Base-by-base conservation (phyloP, 1,284 basidiomycete species). In the Sporisorium exsertum region DNA sequence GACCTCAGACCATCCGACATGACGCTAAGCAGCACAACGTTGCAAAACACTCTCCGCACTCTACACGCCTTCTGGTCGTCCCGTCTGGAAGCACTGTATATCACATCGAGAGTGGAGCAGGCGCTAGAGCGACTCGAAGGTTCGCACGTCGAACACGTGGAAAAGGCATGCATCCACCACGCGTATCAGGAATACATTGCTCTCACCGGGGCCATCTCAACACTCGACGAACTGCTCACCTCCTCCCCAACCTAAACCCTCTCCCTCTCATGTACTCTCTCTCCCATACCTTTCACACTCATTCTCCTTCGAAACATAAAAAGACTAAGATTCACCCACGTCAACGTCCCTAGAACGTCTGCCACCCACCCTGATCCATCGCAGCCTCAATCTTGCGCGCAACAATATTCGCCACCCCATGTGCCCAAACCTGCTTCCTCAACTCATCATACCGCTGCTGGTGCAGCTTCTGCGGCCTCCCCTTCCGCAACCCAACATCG, bases 321-420 rank as follows among this genome's bases (percentile, higher is more conserved):
- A 9, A 49, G 29, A 49, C n/a, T 18, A 27, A 27, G 10, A 5
- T 32, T 32, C 10, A 32, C n/a, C n/a, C 5, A 32, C 5, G 29
- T 5, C 15, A 40, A 3, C 37, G 4, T 40, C 15, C 33, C 26
- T 49, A 96, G 56, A 97, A 87, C 54, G 93, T 93, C 81, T 93
- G 92, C 95, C 95, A 97, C 13, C 94, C 94, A 26, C 95, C 94
- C 49, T 89, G 91, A 84, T 97, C 95, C n/a, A 94, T 78, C 8
- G 72, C 67, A 0, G 77, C 62, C 46, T 99, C 97, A 63, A 97
- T 86, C 85, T 93, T 93, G 54, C 96, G 89, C 3, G 95, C 94
- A 16, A 97, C 92, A 40, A 94, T 88, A 12, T 94, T 96, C 9
- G 96, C 94, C 58, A 98, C 92, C 1, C 92, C 91, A 74, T 98